Evolutionary conservation across 352 stramenopile species (phyloP).

Genomic region (Elongisporangium senticosum): DNA sequence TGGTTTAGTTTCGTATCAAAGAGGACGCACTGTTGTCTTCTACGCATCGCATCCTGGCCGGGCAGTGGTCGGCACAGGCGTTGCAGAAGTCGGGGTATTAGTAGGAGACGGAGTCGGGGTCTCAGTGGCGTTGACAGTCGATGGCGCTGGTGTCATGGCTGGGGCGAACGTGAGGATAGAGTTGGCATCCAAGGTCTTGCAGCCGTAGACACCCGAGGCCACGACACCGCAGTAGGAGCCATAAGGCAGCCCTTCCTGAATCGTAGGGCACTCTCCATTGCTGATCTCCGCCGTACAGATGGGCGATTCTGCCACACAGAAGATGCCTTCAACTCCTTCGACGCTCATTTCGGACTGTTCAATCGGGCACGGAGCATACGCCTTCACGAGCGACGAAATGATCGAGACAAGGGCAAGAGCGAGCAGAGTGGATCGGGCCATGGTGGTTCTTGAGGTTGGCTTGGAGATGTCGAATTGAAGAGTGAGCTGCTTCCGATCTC

Average conservation of each 20-base stretch:
- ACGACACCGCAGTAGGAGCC: conserved; percentile 33
- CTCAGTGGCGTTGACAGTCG: too few relatives aligned
- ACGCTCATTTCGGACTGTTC: conserved; percentile 26
- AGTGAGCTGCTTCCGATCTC: conserved; percentile 6
- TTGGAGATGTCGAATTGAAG: conserved; percentile 11
- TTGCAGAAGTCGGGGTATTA: too few relatives aligned
- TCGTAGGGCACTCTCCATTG: conserved; percentile 13
- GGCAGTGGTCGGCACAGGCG: too few relatives aligned
- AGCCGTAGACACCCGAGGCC: conserved; percentile 26
- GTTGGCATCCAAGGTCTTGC: conserved; percentile 11
- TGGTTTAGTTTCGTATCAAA: too few relatives aligned
- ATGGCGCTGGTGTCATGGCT: neutral
- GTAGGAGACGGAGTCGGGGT: too few relatives aligned
- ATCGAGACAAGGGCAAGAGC: conserved; percentile 13
- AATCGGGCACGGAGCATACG: conserved; percentile 6
- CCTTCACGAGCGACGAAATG: conserved; percentile 7
- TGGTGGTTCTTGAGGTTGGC: conserved; percentile 1
- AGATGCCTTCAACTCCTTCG: conserved; percentile 20
- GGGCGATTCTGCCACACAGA: conserved; percentile 19
- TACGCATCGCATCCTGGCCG: too few relatives aligned
- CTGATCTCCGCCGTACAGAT: conserved; percentile 21
- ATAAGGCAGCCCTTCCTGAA: conserved; percentile 18
- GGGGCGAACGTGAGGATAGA: too few relatives aligned
- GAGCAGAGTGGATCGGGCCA: conserved; percentile 26
- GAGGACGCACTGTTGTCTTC: too few relatives aligned